Base-by-base conservation (phyloP, 768 basidiomycete genomes). In the Trichaptum fuscoviolaceum region DNA sequence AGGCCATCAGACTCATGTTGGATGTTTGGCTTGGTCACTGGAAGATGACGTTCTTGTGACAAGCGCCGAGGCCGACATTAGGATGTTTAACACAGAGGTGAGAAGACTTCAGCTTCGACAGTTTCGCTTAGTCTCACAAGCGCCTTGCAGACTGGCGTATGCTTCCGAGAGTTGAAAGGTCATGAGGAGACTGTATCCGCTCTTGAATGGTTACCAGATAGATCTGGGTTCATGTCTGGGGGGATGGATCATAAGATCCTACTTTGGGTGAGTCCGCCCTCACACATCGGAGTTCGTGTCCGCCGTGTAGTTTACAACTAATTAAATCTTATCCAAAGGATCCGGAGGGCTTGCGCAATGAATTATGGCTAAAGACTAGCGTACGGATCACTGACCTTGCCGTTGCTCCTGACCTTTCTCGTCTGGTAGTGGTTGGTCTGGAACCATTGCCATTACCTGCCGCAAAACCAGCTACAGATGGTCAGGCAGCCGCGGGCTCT, bases 1-100 rank as follows among this genome's bases (percentile, higher is more conserved):
- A 52, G 93, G 90, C n/a, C 95, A 97, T 75, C 81, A 82, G 27
- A 90, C 90, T 73, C 74, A 87, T 9, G 89, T 99, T 3, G 88
- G 88, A 59, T 90, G 88, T 70, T 78, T 99, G 67, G 89, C 95
- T 0, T 99, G 96, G 96, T 98, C 97, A 27, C 82, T 90, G 63
- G 94, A 99, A 72, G 95, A 96, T 73, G 79, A 85, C 23, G 82
- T 91, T 69, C 80, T 99, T 67, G 82, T 97, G 58, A 95, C 94
- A 7, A 88, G 90, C 57, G 83, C 93, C 25, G 95, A 98, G 69
- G 82, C 89, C 61, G 75, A 79, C 62, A 89, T 99, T 75, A 90
- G 91, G 78, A 81, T 99, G 72, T 99, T 95, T 95, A 89, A 96
- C 75, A 82, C 89, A 36, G 87, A 89, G 85, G 96, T 95, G 70